phyloP scores from a whole-genome alignment of 2,329 filamentous ascomycete genomes.

The Leptographium procerum region DNA sequence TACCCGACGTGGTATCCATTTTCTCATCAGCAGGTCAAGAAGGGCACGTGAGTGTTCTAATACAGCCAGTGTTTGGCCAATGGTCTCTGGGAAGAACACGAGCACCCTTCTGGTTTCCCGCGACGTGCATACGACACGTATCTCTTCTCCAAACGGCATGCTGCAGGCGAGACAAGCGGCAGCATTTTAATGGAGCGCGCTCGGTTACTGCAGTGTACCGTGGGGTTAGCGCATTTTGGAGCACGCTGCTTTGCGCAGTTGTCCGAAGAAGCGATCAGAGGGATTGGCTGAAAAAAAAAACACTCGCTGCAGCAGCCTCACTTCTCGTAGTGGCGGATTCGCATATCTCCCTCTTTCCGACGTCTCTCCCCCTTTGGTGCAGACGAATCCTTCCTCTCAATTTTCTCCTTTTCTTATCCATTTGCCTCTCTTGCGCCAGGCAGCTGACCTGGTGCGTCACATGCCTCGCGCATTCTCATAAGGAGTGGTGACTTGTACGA shows the following conservation, averaged over 20 bases:
- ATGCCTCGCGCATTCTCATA: background rate
- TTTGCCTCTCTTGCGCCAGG: background rate
- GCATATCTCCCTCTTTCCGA: background rate
- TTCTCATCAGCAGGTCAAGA: background rate
- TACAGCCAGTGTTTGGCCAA: too few species aligned
- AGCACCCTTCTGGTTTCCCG: background rate
- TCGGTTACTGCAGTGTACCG: background rate
- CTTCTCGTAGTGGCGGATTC: background rate
- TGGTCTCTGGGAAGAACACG: background rate
- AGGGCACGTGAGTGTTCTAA: background rate
- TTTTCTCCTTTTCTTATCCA: background rate
- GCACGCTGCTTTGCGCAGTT: conserved; percentile 4
- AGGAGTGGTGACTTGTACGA: background rate
- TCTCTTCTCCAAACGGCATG: background rate
- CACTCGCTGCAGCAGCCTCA: conserved; percentile 3
- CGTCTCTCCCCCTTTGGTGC: background rate
- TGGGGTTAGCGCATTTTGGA: conserved; percentile 8
- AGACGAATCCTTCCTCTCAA: background rate
- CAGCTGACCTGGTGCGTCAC: background rate
- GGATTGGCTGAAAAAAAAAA: background rate
- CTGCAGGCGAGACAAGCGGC: conserved; percentile 1
- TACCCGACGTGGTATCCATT: background rate
- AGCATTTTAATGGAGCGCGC: background rate
- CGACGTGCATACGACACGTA: conserved; percentile 3
- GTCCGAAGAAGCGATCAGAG: background rate